These are phyloP conservation scores for Cladosporium sp. DNA, from an alignment of 2,329 filamentous ascomycete genomes.

Conservation along the genomic window DNA sequence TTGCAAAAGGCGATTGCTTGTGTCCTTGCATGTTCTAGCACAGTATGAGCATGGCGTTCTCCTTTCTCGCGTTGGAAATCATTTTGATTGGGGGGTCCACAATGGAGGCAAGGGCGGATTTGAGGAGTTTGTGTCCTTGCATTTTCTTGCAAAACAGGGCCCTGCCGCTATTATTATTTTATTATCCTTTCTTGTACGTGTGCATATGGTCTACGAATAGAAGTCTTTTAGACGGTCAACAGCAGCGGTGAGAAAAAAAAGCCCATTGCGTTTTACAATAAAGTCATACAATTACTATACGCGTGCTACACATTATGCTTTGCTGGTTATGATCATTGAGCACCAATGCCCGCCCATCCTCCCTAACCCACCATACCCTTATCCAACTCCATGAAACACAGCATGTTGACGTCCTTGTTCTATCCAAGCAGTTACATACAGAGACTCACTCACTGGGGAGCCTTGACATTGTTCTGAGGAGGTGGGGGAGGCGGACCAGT, in stretches of 20 bases:
- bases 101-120: too few relatives aligned
- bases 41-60: too few relatives aligned
- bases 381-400: background rate
- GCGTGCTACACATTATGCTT: slow-evolving; percentile 7
- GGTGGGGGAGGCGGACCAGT: slow-evolving; percentile 47
- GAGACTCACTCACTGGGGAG: slow-evolving; percentile 5
- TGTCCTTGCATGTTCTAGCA: too few relatives aligned
- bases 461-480: slow-evolving; percentile 17
- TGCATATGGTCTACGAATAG: slow-evolving; percentile 8
- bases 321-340: background rate
- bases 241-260: too few relatives aligned
- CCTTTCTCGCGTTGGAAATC: too few relatives aligned
- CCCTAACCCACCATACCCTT: background rate
- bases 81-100: too few relatives aligned
- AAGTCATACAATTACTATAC: slow-evolving; percentile 5
- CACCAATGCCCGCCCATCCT: background rate
- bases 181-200: background rate
- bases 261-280: too few relatives aligned
- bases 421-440: too few relatives aligned
- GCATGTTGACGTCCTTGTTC: background rate
- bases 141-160: too few relatives aligned
- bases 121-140: too few relatives aligned
- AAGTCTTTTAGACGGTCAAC: too few relatives aligned
- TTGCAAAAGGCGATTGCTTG: too few relatives aligned
- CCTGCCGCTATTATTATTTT: background rate